A percentile compares a stretch with the other conserved stretches of the same genome.
Conservation (phyloP, 2,329 filamentous ascomycete genomes). For the Bipolaris zeicola region DNA sequence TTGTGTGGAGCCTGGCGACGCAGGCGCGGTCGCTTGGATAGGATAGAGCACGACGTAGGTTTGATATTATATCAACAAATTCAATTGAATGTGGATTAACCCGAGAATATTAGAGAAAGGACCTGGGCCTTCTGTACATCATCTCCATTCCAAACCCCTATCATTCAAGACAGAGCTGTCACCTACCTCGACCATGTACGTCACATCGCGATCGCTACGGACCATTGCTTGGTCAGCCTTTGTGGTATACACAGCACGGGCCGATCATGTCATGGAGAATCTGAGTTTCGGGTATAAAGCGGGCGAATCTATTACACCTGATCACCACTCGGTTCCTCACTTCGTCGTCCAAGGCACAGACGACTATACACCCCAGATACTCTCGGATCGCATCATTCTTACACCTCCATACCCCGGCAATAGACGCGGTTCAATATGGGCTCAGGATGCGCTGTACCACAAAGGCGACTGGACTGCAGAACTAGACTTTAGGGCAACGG, state of each 20-base stretch:
- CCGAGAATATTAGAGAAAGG: background rate
- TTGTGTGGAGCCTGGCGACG: slow-evolving; percentile 28
- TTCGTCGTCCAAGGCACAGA: slow-evolving; percentile 60
- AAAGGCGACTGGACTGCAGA: slow-evolving; percentile 79
- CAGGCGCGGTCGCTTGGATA: slow-evolving; percentile 21
- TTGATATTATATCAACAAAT: background rate
- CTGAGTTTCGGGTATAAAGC: slow-evolving; percentile 76
- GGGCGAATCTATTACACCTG: slow-evolving; percentile 68
- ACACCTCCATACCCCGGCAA: slow-evolving; percentile 88
- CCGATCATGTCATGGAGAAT: slow-evolving; percentile 71
- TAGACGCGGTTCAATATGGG: slow-evolving; percentile 82
- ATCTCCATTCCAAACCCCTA: background rate
- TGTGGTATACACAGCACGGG: slow-evolving; percentile 59
- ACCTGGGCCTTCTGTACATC: background rate
- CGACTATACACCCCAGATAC: slow-evolving; percentile 62
- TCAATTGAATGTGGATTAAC: background rate
- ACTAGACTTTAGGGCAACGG: slow-evolving; percentile 84
- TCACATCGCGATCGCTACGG: slow-evolving; percentile 48
- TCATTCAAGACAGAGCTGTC: slow-evolving; percentile 7
- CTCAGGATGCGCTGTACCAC: slow-evolving; percentile 63
- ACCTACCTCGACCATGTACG: slow-evolving; percentile 37
- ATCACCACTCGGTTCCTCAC: slow-evolving; percentile 61
- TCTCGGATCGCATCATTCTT: slow-evolving; percentile 90
- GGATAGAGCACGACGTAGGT: slow-evolving; percentile 22
- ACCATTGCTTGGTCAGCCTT: slow-evolving; percentile 50